Evolutionary conservation across 768 basidiomycete species (phyloP), one percentile per base, ranked within the genome.

Genomic region (Lactifluus hygrophoroides): DNA sequence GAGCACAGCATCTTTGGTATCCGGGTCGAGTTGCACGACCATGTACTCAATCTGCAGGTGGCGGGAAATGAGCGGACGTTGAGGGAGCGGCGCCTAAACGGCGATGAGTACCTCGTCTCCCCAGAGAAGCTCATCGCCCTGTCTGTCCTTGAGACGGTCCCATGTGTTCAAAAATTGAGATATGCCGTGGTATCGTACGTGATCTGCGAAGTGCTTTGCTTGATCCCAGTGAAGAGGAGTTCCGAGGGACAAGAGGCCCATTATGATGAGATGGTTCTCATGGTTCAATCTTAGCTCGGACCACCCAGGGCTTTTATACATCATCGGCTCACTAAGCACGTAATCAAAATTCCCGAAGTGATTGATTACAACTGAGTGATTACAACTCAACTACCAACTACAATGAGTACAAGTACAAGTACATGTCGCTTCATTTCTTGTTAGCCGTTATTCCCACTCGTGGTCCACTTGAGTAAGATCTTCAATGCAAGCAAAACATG

Each of bases 81-180:
- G 16, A 13, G 17, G 37, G 51, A 51, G 32, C 17, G 47, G 21
- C 28, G 51, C 47, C 44, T 43, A 43, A 25, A 37, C 25, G 25
- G 23, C 5, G n/a, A 59, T 17, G 37, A 44, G 42, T 71, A 95
- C 95, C 87, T 99, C 96, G 68, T 99, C 96, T 17, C 96, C 96
- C 96, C 96, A 99, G 11, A 96, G 79, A 30, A 99, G 76, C 63
- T 92, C 89, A 67, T 98, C 94, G 1, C 94, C 94, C 21, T 82
- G 80, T 63, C 90, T 79, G 68, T 91, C 88, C 78, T 96, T 98
- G 69, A 94, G 78, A 48, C 85, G 82, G 68, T 94, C 84, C 93
- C 94, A 99, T 50, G 84, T 91, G 66, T 94, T 81, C 54, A 99
- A 73, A 71, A 99, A 95, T 72, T 99, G 96, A 7, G 88, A 85